Conservation (phyloP, 805 yeast genomes). For the Yarrowia keelungensis region DNA sequence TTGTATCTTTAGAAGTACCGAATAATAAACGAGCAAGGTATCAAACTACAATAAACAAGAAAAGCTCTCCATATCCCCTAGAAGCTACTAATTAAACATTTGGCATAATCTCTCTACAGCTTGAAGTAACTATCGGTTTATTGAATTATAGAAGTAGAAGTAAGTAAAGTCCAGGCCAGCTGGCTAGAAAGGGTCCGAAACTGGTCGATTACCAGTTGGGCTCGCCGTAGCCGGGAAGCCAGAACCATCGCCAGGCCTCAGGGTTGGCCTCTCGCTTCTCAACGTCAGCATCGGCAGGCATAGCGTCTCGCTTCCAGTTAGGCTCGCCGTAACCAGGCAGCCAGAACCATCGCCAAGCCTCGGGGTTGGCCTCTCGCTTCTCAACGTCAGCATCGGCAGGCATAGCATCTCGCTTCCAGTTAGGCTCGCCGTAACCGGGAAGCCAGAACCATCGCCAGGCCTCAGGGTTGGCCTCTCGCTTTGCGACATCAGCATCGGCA, state of each 20-base stretch:
- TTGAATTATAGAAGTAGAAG: constrained; percentile 11
- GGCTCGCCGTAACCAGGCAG: constrained; percentile 17
- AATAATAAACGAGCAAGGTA: neutral
- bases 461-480: constrained; percentile 24
- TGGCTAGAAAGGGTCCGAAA: neutral
- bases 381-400: neutral
- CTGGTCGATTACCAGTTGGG: constrained; percentile 23
- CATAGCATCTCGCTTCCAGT: constrained; percentile 34
- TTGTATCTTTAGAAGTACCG: too few species aligned
- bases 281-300: neutral
- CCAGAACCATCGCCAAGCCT: constrained; percentile 27
- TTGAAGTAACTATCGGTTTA: too few species aligned
- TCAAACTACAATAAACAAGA: too few species aligned
- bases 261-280: constrained; percentile 16
- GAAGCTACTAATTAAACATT: too few species aligned
- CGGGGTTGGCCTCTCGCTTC: constrained; percentile 22
- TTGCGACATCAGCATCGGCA: neutral
- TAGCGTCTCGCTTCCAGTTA: constrained; percentile 33
- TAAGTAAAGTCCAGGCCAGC: constrained; percentile 18
- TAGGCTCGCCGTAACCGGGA: constrained; percentile 22
- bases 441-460: constrained; percentile 33
- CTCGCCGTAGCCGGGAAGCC: constrained; percentile 22
- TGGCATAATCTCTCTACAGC: too few species aligned
- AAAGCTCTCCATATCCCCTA: too few species aligned
- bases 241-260: constrained; percentile 35